phyloP scores from a whole-genome alignment of 768 basidiomycete genomes.

The Porphyrellus cyaneotinctus region DNA sequence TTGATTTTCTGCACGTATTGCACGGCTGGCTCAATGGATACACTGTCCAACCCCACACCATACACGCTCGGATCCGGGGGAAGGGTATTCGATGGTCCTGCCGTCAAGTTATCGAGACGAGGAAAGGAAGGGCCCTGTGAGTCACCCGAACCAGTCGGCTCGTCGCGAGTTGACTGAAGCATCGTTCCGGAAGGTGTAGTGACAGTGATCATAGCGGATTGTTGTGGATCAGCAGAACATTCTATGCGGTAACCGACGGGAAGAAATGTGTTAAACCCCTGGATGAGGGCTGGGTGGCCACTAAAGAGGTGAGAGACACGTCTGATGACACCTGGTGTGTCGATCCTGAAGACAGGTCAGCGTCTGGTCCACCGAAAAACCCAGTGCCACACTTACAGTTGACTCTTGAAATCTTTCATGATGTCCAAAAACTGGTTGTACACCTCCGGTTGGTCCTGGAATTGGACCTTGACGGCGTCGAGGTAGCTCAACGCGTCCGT shows the following conservation, averaged over 20 bases:
- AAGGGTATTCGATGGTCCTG: slow-evolving; percentile 6
- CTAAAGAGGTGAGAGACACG: slow-evolving; percentile 92
- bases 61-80: slow-evolving; percentile 24
- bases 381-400: slow-evolving; percentile 37
- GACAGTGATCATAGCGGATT: slow-evolving; percentile 66
- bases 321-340: slow-evolving; percentile 95
- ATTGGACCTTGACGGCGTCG: slow-evolving; percentile 61
- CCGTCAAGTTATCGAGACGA: slow-evolving; percentile 14
- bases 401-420: slow-evolving; percentile 75
- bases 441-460: slow-evolving; percentile 54
- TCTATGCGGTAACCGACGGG: slow-evolving; percentile 94
- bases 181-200: slow-evolving; percentile 70
- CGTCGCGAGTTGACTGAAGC: slow-evolving; percentile 50
- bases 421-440: slow-evolving; percentile 64
- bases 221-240: slow-evolving; percentile 59
- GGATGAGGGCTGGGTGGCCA: slow-evolving; percentile 86
- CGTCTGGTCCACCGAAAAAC: neutral
- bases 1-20: slow-evolving; percentile 98
- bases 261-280: slow-evolving; percentile 98
- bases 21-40: slow-evolving; percentile 72
- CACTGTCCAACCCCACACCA: slow-evolving; percentile 36
- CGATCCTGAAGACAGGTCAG: slow-evolving; percentile 57
- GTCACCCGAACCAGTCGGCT: slow-evolving; percentile 35
- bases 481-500: slow-evolving; percentile 60
- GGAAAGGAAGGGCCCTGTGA: slow-evolving; percentile 37